Conservation (phyloP, 805 yeast species). For the Saccharomycodes ludwigii region DNA sequence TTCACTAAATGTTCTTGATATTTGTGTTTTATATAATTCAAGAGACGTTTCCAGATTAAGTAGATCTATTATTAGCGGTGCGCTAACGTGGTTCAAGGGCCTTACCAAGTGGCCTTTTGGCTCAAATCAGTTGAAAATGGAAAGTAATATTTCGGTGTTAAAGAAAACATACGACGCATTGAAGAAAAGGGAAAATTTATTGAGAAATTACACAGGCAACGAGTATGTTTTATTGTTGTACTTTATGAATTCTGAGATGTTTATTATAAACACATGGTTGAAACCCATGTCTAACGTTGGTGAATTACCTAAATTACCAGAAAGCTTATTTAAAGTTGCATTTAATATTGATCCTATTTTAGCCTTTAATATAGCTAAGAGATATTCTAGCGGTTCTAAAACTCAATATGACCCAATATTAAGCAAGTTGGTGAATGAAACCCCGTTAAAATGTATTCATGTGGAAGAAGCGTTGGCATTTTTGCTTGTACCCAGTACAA, state of each 20-base stretch:
- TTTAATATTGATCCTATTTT: constrained; percentile 57
- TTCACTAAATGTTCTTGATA: constrained; percentile 49
- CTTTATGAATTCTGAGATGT: constrained; percentile 67
- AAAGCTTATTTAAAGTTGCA: constrained; percentile 37
- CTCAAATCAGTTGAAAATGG: constrained; percentile 57
- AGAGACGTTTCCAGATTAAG: constrained; percentile 33
- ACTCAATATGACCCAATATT: constrained; percentile 24
- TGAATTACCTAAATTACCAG: constrained; percentile 17
- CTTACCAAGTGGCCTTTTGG: constrained; percentile 71
- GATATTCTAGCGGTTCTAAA: constrained; percentile 30
- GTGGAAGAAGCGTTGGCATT: constrained; percentile 13
- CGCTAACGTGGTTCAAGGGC: constrained; percentile 66
- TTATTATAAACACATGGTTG: constrained; percentile 66
- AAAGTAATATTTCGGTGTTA: constrained; percentile 53
- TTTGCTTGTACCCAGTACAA: constrained; percentile 7
- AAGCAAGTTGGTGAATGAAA: constrained; percentile 32
- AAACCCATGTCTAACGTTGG: too few species aligned
- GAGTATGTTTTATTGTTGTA: constrained; percentile 45
- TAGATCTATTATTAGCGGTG: constrained; percentile 43
- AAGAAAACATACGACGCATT: constrained; percentile 31
- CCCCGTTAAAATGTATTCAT: constrained; percentile 39
- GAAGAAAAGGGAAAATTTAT: constrained; percentile 10
- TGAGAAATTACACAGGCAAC: constrained; percentile 24
- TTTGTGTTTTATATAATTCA: constrained; percentile 39
- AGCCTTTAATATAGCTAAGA: constrained; percentile 56